Base-by-base conservation (phyloP, 768 basidiomycete genomes). In the Phlebiopsis flavidoalba region DNA sequence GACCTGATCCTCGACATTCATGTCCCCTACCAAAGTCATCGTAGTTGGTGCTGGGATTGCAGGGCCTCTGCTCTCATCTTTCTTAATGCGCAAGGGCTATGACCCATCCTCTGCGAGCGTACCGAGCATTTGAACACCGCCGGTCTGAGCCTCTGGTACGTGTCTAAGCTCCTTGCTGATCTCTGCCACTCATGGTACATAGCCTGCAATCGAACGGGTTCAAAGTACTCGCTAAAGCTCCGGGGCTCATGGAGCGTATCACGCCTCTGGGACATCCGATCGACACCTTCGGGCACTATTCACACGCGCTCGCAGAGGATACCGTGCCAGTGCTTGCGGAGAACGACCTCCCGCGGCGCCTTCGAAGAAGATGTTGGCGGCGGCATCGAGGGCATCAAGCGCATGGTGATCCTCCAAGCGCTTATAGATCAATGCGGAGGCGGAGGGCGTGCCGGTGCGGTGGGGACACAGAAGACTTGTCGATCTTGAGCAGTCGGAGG, bases 41-140 rank as follows among this genome's bases (percentile, higher is more conserved):
- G 69, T 77, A 50, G 71, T 72, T 8, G 77, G 77, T 21, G 69
- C 69, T 19, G 77, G 77, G 3, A 72, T 77, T 40, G 76, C 74
- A 11, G 77, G 77, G 12, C 74, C 76, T 15, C 71, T 76, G 3
- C 72, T 79, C 43, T 75, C 74, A 1, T 67, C 74, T 24, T 68
- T 75, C 14, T 69, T 79, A 33, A 76, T 74, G 57, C 64, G 66
- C 22, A 73, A 75, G 57, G 76, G 76, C 14, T 78, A 75, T 60
- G 64, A 71, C 74, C 75, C 8, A 64, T 77, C 50, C 61, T 77
- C 0, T 78, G 75, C 60, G 77, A 78, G 50, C 57, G 71, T 64
- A 40, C 67, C 43, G 49, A 59, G 5, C 47, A 57, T 21, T 22
- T 64, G 37, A 35, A 58, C 35, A 66, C 69, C 8, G 66, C 65